Evolutionary conservation across 176 grass and related monocot genomes (phyloP).

Genomic region (Cenchrus fungigraminus): DNA sequence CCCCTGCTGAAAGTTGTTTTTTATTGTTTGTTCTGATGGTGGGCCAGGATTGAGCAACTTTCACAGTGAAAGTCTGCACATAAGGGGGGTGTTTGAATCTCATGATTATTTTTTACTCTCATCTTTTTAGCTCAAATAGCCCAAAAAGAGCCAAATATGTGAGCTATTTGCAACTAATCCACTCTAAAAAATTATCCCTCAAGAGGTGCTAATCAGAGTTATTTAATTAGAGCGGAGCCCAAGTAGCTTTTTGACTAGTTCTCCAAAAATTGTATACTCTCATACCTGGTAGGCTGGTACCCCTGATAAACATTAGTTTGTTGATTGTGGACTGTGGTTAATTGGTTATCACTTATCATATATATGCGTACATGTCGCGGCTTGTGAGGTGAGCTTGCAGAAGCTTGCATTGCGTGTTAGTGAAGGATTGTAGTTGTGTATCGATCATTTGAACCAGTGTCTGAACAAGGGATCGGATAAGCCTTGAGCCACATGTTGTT

Average conservation of each 20-base stretch:
- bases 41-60: background rate
- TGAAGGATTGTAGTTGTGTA: background rate
- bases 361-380: no score
- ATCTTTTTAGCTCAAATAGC: no score
- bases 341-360: background rate
- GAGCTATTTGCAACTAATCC: no score
- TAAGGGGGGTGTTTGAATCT: no score
- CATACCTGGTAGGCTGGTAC: background rate
- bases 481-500: background rate
- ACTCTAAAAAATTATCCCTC: no score
- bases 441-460: background rate
- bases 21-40: background rate
- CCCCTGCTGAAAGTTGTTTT: background rate
- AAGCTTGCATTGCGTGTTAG: background rate
- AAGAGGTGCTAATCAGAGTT: no score
- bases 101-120: no score
- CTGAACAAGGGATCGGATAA: background rate
- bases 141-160: no score
- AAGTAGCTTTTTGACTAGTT: no score
- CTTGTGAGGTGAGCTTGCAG: background rate
- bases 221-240: no score
- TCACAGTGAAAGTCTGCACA: background rate
- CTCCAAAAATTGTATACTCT: no score
- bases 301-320: background rate
- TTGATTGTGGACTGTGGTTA: background rate